Evolutionary conservation across 2,329 filamentous ascomycete species (phyloP).

Genomic region (Alternaria triticimaculans): DNA sequence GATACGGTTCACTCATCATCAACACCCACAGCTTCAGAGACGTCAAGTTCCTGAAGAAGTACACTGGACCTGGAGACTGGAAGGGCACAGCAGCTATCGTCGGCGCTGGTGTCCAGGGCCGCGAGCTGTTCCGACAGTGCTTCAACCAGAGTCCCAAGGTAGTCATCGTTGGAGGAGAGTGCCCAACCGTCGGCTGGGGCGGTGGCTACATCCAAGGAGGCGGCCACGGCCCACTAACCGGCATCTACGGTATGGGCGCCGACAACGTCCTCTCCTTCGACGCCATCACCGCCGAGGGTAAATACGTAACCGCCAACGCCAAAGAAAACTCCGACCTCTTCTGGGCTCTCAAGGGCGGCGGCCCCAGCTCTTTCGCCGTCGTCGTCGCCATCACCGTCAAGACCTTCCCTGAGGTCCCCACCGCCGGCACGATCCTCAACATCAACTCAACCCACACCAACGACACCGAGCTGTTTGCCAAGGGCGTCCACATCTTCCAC

Average conservation of each 20-base stretch:
- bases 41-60: constrained; percentile 36
- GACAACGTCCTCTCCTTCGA: constrained; percentile 49
- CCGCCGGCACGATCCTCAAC: constrained; percentile 42
- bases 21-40: constrained; percentile 49
- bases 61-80: constrained; percentile 43
- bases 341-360: constrained; percentile 46
- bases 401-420: constrained; percentile 42
- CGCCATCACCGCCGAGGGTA: constrained; percentile 49
- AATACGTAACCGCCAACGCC: constrained; percentile 40
- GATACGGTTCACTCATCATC: constrained; percentile 43
- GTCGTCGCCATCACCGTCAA: constrained; percentile 43
- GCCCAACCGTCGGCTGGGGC: constrained; percentile 49
- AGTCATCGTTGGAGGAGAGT: constrained; percentile 48
- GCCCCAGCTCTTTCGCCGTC: constrained; percentile 41
- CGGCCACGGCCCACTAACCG: constrained; percentile 51
- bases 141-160: constrained; percentile 39
- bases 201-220: constrained; percentile 55
- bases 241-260: constrained; percentile 48
- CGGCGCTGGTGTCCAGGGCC: constrained; percentile 45
- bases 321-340: constrained; percentile 47
- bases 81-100: constrained; percentile 39
- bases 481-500: constrained; percentile 43
- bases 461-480: constrained; percentile 34
- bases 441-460: constrained; percentile 47
- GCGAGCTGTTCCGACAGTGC: constrained; percentile 41